Evolutionary conservation across 108 stramenopile genomes (phyloP), one percentile per base, ranked within the genome.

Genomic region (Hondaea fermentalgiana): DNA sequence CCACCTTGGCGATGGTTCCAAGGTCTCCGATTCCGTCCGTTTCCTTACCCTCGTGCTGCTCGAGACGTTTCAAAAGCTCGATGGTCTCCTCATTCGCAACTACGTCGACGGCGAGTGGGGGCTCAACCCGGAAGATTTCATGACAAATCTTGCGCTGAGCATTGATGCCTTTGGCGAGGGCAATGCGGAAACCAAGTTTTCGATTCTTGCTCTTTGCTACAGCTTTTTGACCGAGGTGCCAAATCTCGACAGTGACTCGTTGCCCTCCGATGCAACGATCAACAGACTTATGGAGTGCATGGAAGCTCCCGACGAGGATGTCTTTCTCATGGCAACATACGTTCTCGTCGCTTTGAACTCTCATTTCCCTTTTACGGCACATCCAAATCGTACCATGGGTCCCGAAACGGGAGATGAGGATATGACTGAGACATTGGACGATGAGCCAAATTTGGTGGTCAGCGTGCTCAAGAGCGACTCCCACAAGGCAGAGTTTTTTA

Each of bases 201-300:
- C 76, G 6, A 53, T 47, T 3, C 76, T 83, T 3, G 45, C 76
- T 35, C 49, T 83, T 14, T 53, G 45, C 12, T 83, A 83, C 23
- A 83, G 51, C 4, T 83, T 83, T 45, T 83, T 83, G 51, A 83
- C 76, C 49, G 76, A 83, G 23, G 76, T 83, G 10, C 76, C 76
- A 2, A 83, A 53, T 45, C 51, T 83, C 49, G 19, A 43, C 12
- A 23, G n/a, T 12, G 51, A 53, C 28, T 43, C 76, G n/a, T 45
- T 83, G n/a, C 76, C 76, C 6, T 47, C 49, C 51, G 76, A 83
- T 12, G 17, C 8, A 16, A 83, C 76, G 2, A 12, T 83, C 17
- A 17, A 53, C 1, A 14, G 45, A 12, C 45, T 83, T 0, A 0
- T 83, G 16, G 45, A 47, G 8, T 53, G 45, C 76, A 53, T 83